Conservation (phyloP, 129 eudicot genomes). For the Logfia minima region DNA sequence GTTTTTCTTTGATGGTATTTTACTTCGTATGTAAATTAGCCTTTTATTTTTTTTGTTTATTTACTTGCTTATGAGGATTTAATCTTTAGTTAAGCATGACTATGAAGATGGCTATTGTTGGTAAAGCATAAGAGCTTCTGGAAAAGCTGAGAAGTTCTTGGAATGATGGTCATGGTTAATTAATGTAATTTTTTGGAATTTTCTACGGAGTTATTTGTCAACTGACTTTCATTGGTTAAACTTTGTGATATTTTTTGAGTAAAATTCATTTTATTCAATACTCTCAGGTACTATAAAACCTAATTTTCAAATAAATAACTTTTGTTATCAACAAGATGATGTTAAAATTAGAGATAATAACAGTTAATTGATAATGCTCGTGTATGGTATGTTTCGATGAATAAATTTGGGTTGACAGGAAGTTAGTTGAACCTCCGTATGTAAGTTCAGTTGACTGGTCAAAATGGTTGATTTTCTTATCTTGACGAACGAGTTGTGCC, state of each 20-base stretch:
- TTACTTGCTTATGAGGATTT: slow-evolving; percentile 16
- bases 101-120: slow-evolving; percentile 94
- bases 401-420: no score
- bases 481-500: no score
- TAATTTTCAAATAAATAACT: no score
- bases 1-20: not conserved
- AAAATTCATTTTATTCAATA: not conserved
- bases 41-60: not conserved
- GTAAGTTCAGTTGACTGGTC: no score
- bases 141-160: slow-evolving; percentile 91
- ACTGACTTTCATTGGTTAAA: not conserved
- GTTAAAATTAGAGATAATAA: no score
- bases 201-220: not conserved
- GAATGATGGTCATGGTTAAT: slow-evolving; percentile 63
- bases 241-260: not conserved
- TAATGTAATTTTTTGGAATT: not conserved
- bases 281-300: no score
- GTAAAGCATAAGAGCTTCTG: slow-evolving; percentile 85
- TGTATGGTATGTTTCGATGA: no score
- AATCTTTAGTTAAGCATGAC: slow-evolving; percentile 89
- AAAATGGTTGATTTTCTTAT: no score
- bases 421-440: no score
- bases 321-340: no score
- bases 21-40: slow-evolving; percentile 1
- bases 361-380: no score